Base-by-base conservation (phyloP, 1,139 yeast genomes). In the Pichia norvegensis region DNA sequence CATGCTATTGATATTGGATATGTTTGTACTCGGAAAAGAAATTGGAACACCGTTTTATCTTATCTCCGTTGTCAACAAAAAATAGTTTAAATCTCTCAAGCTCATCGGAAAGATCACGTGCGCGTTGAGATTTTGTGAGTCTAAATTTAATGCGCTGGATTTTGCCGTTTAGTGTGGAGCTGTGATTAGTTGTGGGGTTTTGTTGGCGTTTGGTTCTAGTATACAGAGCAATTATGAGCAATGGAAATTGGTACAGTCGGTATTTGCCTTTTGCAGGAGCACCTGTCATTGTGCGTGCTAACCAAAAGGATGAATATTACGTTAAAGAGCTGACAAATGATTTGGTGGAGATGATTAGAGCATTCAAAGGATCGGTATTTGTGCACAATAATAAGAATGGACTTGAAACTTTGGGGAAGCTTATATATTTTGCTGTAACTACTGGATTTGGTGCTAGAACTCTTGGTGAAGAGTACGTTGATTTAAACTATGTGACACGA, bases 381-480 rank as follows among this genome's bases (percentile, higher is more conserved):
- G 71, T 81, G 14, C 83, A 84, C 56, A 67, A 74, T 6, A 75
- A 81, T 56, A 78, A 84, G 1, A 73, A 77, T 42, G 87, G 83
- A 55, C 70, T 88, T 23, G 68, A 81, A 1, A 73, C 79, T 0
- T 63, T 69, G 2, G 25, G 40, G 2, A 76, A 85, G 4, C 77
- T 81, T 46, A 65, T 81, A 2, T 45, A 80, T 1, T 88, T 90
- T 57, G 68, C 86, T 25, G 67, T 72, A 2, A 66, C 86, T 35
- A 90, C 97, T 0, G 87, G 96, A 0, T 63, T 78, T 4, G 92
- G 94, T 0, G 78, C 86, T 4, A 70, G 94, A 47, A 90, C 97
- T 0, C 67, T 90, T 31, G 98, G 98, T 0, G 97, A 90, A 61
- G 97, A 92, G 64, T 90, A 90, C 62, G 92, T 90, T 17, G 96